These are phyloP conservation scores for Ascochyta clinopodiicola DNA, from an alignment of 2,329 filamentous ascomycete species.

Conservation along the genomic window DNA sequence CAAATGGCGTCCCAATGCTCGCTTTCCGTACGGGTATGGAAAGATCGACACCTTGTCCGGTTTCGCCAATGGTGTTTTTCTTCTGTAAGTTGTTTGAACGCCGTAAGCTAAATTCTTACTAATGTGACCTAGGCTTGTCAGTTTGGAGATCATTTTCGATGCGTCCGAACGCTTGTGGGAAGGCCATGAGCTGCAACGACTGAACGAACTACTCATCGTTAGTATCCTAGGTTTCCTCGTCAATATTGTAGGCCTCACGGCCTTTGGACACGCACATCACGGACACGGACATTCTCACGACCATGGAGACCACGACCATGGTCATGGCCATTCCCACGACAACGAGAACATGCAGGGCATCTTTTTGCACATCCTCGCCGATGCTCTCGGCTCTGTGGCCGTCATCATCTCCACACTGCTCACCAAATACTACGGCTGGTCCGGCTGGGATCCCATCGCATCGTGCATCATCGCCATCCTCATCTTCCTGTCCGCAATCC, in stretches of 20 bases:
- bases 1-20: constrained; percentile 90
- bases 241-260: constrained; percentile 89
- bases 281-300: constrained; percentile 59
- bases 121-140: constrained; percentile 71
- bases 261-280: constrained; percentile 70
- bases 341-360: constrained; percentile 99
- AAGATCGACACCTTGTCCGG: constrained; percentile 97
- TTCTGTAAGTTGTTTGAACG: constrained; percentile 69
- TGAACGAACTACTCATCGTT: constrained; percentile 87
- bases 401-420: constrained; percentile 91
- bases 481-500: constrained; percentile 90
- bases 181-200: constrained; percentile 80
- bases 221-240: constrained; percentile 86
- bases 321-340: constrained; percentile 65
- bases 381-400: constrained; percentile 91
- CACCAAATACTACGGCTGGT: constrained; percentile 87
- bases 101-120: constrained; percentile 4
- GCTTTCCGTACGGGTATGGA: constrained; percentile 93
- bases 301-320: constrained; percentile 50
- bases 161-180: constrained; percentile 87
- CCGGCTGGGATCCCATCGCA: constrained; percentile 92
- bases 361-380: constrained; percentile 92
- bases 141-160: constrained; percentile 94
- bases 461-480: constrained; percentile 92
- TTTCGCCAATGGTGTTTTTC: constrained; percentile 93